These are phyloP conservation scores for Durio zibethinus DNA, from an alignment of 345 rosid species.

Conservation along the genomic window DNA sequence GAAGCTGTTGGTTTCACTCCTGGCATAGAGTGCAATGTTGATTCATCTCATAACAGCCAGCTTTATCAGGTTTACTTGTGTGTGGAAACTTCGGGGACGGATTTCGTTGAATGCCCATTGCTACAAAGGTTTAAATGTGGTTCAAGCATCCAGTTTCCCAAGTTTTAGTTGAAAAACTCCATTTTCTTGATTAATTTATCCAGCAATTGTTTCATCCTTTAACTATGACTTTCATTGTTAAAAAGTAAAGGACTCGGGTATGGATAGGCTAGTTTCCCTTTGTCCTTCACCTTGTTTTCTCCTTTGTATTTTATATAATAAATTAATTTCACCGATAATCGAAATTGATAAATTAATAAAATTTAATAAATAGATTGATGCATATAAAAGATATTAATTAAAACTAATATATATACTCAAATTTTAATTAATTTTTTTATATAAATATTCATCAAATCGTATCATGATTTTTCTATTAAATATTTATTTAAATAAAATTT, in stretches of 20 bases:
- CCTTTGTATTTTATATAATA: too few relatives aligned
- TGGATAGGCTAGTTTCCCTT: too few relatives aligned
- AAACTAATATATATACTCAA: too few relatives aligned
- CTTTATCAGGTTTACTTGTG: conserved; percentile 57
- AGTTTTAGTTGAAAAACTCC: conserved; percentile 29
- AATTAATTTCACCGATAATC: too few relatives aligned
- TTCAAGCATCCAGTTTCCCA: conserved; percentile 54
- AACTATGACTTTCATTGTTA: not conserved
- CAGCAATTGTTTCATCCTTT: not conserved
- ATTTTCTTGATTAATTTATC: not conserved
- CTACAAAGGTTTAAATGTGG: conserved; percentile 42
- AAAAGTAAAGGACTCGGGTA: not conserved
- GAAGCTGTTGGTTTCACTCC: conserved; percentile 49
- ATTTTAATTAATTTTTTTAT: too few relatives aligned
- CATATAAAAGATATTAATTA: too few relatives aligned
- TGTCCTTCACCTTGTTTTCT: too few relatives aligned
- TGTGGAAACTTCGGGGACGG: conserved; percentile 62
- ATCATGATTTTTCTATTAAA: too few relatives aligned
- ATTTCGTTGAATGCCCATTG: conserved; percentile 62
- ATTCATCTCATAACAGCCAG: conserved; percentile 44
- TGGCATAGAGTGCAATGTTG: conserved; percentile 60
- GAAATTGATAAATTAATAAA: too few relatives aligned
- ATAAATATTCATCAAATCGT: too few relatives aligned
- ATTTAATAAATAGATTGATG: too few relatives aligned
- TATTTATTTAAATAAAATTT: too few relatives aligned